phyloP scores from a whole-genome alignment of 805 yeast species.

The Metschnikowia baotianmanensis region DNA sequence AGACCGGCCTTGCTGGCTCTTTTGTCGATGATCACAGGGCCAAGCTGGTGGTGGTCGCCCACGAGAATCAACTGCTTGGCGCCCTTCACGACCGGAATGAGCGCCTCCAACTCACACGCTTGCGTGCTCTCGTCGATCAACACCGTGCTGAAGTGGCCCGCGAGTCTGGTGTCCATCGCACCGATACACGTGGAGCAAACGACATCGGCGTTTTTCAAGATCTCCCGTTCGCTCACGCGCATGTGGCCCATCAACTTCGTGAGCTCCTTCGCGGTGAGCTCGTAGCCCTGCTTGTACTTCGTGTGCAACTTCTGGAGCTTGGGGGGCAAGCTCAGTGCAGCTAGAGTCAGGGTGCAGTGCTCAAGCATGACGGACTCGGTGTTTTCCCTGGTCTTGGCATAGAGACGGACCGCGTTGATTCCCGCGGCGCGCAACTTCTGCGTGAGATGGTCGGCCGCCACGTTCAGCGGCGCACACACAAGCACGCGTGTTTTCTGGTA shows the following conservation, averaged over 20 bases:
- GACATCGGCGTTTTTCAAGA: constrained; percentile 63
- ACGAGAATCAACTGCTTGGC: constrained; percentile 86
- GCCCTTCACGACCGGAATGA: constrained; percentile 86
- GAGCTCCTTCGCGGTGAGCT: constrained; percentile 11
- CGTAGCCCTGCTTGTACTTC: constrained; percentile 30
- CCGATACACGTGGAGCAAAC: constrained; percentile 92
- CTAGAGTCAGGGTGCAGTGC: constrained; percentile 25
- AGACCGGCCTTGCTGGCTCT: constrained; percentile 86
- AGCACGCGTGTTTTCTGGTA: constrained; percentile 62
- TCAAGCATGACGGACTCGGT: constrained; percentile 42
- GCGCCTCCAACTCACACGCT: constrained; percentile 88
- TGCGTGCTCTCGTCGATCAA: constrained; percentile 92
- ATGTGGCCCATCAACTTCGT: constrained; percentile 5
- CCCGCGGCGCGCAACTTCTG: constrained; percentile 68
- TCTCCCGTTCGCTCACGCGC: constrained; percentile 43
- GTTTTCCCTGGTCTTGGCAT: constrained; percentile 79
- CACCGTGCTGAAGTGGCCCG: constrained; percentile 66
- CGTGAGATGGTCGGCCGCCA: constrained; percentile 91
- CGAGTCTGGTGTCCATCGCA: constrained; percentile 74
- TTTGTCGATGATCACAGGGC: constrained; percentile 82
- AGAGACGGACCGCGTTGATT: constrained; percentile 70
- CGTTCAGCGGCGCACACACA: constrained; percentile 94
- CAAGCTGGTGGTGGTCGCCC: constrained; percentile 95
- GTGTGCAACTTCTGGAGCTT: constrained; percentile 44
- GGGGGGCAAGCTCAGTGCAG: constrained; percentile 47